Base-by-base conservation (phyloP, 2,329 filamentous ascomycete species). In the Xylariaceae sp. region DNA sequence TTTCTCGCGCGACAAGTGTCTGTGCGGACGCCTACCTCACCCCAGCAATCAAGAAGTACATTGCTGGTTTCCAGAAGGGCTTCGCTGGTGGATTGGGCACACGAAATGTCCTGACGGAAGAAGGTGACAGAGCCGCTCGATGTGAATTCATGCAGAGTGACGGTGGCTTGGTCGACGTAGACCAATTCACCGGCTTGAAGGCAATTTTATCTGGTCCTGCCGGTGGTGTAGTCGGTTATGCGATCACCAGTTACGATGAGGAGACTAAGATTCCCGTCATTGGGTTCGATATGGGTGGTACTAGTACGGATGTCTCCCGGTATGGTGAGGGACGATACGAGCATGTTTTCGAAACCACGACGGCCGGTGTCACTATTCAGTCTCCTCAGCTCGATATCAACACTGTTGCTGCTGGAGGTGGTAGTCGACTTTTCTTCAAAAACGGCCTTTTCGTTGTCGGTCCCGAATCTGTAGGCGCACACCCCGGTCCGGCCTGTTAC, bases 81-180 rank as follows among this genome's bases (percentile, higher is more conserved):
- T 96, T 97, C 65, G 82, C 85, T 59, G 91, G 92, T 8, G 89
- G 90, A 0, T 77, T 97, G 0, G 91, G 91, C 2, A 87, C 85
- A 0, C 84, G 87, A 66, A 90, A 86, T 61, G 88, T 94, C 3
- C 86, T 88, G 72, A 77, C 83, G 13, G 82, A 87, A 61, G 73
- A 77, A 34, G 88, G 87, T 0, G 73, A 78, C 4, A 88, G 82
- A 67, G 88, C 88, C 3, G 89, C 90, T 2, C 80, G 92, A 63
- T 97, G 92, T 75, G 92, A 97, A 72, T 96, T 97, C 66, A 96
- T 96, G 92, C 91, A 96, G 73, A 92, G 88, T 8, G 90, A 95
- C 64, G 90, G 90, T 18, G 85, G 85, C 0, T 72, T 88, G 1
- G 84, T 88, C 0, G 88, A 92, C 64, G 88, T 92, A 0, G 86